Percentiles rank a stretch among this genome's conserved stretches.
These are phyloP conservation scores for Aspergillus sp. DNA, from an alignment of 2,329 filamentous ascomycete species.

Conservation along the genomic window DNA sequence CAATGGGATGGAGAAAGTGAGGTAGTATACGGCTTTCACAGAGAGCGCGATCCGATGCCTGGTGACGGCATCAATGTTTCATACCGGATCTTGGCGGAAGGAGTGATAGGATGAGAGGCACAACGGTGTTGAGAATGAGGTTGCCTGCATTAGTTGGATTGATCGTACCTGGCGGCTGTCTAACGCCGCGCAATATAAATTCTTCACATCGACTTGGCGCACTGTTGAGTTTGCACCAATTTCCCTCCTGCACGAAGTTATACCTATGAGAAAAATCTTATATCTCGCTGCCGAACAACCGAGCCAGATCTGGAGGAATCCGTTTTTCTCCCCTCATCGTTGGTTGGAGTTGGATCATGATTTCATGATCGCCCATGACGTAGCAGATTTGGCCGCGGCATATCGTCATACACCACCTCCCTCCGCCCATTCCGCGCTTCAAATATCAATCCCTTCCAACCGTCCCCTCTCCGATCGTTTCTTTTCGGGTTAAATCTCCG, in stretches of 20 bases:
- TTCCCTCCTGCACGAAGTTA: too few species aligned
- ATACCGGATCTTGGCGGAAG: slow-evolving; percentile 18
- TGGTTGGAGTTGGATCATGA: slow-evolving; percentile 10
- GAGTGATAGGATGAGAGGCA: slow-evolving; percentile 1
- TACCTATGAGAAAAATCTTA: too few species aligned
- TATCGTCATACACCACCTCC: slow-evolving; percentile 29
- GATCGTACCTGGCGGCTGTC: background rate
- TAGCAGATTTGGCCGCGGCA: slow-evolving; percentile 22
- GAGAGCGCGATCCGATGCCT: background rate
- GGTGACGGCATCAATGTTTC: slow-evolving; percentile 20
- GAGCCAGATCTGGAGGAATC: too few species aligned
- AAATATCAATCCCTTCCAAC: slow-evolving; percentile 17
- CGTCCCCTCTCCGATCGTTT: slow-evolving; percentile 4
- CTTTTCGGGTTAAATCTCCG: slow-evolving; percentile 9
- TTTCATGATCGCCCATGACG: slow-evolving; percentile 33
- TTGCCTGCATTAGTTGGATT: slow-evolving; percentile 5
- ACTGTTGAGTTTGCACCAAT: too few species aligned
- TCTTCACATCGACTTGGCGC: background rate
- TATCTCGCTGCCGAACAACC: too few species aligned
- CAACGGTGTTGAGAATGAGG: background rate
- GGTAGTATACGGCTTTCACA: background rate
- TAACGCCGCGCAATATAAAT: background rate
- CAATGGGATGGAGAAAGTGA: background rate
- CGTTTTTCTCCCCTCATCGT: too few species aligned
- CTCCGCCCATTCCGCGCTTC: slow-evolving; percentile 31